Percentiles rank a stretch among this genome's conserved stretches.
These are phyloP conservation scores for Debaryomyces maramus DNA, from an alignment of 805 yeast genomes.

Conservation along the genomic window DNA sequence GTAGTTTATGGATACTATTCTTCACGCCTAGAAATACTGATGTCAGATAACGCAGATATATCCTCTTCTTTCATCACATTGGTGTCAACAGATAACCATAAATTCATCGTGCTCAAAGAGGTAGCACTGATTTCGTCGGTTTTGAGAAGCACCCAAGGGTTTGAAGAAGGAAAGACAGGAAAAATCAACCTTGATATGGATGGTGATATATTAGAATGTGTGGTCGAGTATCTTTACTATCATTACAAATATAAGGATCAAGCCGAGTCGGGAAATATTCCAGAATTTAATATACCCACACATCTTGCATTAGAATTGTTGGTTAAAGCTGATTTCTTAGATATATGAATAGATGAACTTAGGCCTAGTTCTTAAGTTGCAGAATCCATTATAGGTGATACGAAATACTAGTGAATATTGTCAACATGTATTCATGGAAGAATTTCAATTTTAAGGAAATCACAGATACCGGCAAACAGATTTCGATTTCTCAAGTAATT, in stretches of 20 bases:
- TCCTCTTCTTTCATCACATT: slow-evolving; percentile 53
- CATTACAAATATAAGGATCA: slow-evolving; percentile 62
- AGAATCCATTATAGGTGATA: no score
- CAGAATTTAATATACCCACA: slow-evolving; percentile 89
- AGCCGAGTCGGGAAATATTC: slow-evolving; percentile 56
- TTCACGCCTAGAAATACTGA: background rate
- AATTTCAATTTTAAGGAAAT: no score
- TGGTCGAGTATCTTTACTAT: slow-evolving; percentile 83
- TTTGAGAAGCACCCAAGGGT: slow-evolving; percentile 49
- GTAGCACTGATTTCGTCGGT: slow-evolving; percentile 74
- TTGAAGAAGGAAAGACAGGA: slow-evolving; percentile 61
- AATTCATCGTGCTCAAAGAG: slow-evolving; percentile 61
- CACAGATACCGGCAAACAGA: no score
- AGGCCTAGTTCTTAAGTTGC: no score
- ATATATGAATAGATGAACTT: slow-evolving; percentile 49
- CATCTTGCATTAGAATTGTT: slow-evolving; percentile 89
- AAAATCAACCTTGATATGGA: slow-evolving; percentile 64
- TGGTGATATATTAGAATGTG: slow-evolving; percentile 69
- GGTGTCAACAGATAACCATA: slow-evolving; percentile 70
- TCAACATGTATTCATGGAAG: no score
- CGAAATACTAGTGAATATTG: no score
- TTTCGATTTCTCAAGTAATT: no score
- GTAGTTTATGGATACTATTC: background rate
- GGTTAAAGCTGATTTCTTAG: slow-evolving; percentile 90
- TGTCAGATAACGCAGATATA: slow-evolving; percentile 3